phyloP scores from a whole-genome alignment of 441 rosid species.

The Biscutella laevigata region DNA sequence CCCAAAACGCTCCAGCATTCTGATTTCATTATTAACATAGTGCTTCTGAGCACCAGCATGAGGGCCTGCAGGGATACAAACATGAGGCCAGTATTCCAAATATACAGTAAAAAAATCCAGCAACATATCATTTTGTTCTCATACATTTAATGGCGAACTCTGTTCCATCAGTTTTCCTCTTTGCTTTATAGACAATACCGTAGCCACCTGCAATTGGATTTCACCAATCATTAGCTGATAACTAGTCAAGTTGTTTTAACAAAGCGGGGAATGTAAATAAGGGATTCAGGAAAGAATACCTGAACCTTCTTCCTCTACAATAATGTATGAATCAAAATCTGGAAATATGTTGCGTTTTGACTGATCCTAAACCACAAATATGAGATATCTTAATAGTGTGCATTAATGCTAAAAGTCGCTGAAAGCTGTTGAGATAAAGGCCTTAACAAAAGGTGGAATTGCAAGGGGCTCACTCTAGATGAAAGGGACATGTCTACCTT shows the following conservation, averaged over 20 bases:
- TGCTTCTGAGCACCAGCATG: constrained; percentile 66
- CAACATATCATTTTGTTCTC: constrained; percentile 21
- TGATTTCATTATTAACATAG: constrained; percentile 57
- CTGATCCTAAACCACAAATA: constrained; percentile 46
- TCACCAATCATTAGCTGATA: neutral
- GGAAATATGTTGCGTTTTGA: constrained; percentile 42
- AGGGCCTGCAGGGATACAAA: constrained; percentile 48
- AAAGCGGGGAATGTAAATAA: neutral
- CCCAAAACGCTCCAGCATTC: constrained; percentile 94
- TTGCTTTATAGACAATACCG: constrained; percentile 81
- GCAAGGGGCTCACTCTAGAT: constrained; percentile 15
- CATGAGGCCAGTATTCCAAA: constrained; percentile 7
- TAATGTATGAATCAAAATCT: constrained; percentile 54
- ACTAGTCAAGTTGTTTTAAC: neutral
- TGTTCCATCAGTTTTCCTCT: constrained; percentile 56
- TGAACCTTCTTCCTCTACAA: constrained; percentile 92
- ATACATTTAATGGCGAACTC: constrained; percentile 85
- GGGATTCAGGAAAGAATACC: constrained; percentile 35
- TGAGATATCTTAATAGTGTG: neutral
- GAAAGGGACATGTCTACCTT: constrained; percentile 28
- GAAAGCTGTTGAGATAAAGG: neutral
- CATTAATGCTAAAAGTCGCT: neutral
- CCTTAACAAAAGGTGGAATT: neutral
- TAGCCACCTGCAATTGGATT: constrained; percentile 69
- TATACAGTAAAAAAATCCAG: neutral